Base-by-base conservation (phyloP, 2,329 filamentous ascomycete species). In the Helotiales sp. region DNA sequence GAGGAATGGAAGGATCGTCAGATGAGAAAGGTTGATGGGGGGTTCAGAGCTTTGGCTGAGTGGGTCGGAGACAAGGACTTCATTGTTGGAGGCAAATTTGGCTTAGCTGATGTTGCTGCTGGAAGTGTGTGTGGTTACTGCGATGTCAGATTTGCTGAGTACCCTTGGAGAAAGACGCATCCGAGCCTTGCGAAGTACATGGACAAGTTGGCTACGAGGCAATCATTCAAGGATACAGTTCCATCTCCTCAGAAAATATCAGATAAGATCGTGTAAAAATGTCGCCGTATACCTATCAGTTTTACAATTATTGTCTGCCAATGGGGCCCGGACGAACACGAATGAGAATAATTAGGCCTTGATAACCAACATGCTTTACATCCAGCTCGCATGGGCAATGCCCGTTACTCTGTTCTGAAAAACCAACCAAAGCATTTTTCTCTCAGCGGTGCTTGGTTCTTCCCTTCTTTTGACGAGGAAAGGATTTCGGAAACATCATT, bases 1-100 rank as follows among this genome's bases (percentile, higher is more conserved):
- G 46, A 46, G n/a, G 56, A 62, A 27, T 62, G 51, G 49, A 56
- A 58, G 15, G 55, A 49, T 13, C 40, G 56, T 24, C 59, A 57
- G 31, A 52, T 55, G 52, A 57, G 58, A 30, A 58, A 58, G 19
- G 48, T 58, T 34, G 58, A 53, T 40, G 55, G 58, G 12, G 59
- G 51, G 15, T 59, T 59, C 50, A 59, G 53, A 29, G 53, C 56
- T 22, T 36, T 62, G 5, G 56, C 53, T n/a, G 54, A 54, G 17
- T 62, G 53, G 56, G 47, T 59, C 9, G 56, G 53, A n/a, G 44
- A 54, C 12, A 59, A 49, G 17, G 30, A 55, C 5, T 59, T 52
- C 24, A 52, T 62, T 12, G 36, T 52, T 22, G 54, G 30, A 9
- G 48, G 47, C 8, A 57, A 54, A 38, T 59, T 59, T 49, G 51